Base-by-base conservation (phyloP, 2,329 filamentous ascomycete species). In the Aspergillus puulaauensis region DNA sequence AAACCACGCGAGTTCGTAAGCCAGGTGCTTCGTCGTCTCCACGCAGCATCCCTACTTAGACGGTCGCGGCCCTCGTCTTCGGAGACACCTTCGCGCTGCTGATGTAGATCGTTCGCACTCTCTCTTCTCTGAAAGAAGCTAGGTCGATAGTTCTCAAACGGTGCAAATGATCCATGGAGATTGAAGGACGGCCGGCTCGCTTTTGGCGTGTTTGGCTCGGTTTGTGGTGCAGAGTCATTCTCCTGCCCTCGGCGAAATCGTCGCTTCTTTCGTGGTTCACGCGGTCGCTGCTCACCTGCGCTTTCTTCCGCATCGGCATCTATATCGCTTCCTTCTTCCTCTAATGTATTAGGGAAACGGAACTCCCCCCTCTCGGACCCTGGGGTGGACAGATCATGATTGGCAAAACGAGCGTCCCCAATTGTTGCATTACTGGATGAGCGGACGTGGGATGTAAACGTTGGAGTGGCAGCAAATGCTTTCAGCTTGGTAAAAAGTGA, bases 291-390 rank as follows among this genome's bases (percentile, higher is more conserved):
- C 69, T 96, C 93, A 52, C 92, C 91, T 0, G 87, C 90, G 45
- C 91, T 96, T 70, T 95, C 91, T 70, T 96, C 93, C 1, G 88
- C 90, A 71, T 95, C 91, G 1, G 89, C 87, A 68, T 90, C 88
- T 14, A 81, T 86, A 71, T 93, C 90, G 70, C 86, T 90, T 19
- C 85, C 86, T 57, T 82, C 81, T 62, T 84, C 83, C 43, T 77
- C 74, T 55, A 86, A 71, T 1, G 81, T 84, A 19, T 82, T 78
- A 9, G 83, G 83, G 61, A 85, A 78, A 56, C 79, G 78, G 47
- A 80, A 76, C 31, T 77, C 75, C 27, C 76, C 77, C 60, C 77
- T 74, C 66, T 83, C 80, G n/a, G 78, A 79, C 15, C 73, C 73
- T 5, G 81, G 80, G 0, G 79, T 80, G 21, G 77, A 69, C 19